These are phyloP conservation scores for Yamadazyma aaseri DNA, from an alignment of 1,139 yeast genomes.

Conservation along the genomic window DNA sequence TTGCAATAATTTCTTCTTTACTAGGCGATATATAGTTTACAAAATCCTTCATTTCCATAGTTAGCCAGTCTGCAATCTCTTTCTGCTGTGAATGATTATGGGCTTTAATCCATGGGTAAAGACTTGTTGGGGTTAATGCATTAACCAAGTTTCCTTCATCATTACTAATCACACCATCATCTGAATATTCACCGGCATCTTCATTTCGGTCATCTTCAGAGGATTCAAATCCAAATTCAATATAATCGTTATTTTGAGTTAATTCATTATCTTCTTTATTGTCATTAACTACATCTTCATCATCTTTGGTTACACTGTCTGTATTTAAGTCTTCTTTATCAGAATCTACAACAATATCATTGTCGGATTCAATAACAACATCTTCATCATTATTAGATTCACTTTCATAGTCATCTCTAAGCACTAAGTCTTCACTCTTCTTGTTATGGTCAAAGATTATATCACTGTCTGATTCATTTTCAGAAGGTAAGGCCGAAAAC, in stretches of 20 bases:
- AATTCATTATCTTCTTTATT: constrained; percentile 28
- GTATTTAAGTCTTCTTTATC: constrained; percentile 1
- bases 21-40: constrained; percentile 88
- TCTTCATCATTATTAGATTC: constrained; percentile 21
- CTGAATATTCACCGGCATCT: constrained; percentile 26
- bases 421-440: constrained; percentile 8
- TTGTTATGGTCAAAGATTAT: constrained; percentile 17
- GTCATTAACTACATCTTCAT: constrained; percentile 11
- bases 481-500: constrained; percentile 19
- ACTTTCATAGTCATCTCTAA: constrained; percentile 6
- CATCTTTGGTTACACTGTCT: background rate
- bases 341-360: constrained; percentile 19
- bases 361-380: constrained; percentile 39
- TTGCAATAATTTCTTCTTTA: constrained; percentile 62
- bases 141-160: constrained; percentile 31
- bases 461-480: constrained; percentile 20
- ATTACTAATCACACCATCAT: constrained; percentile 36
- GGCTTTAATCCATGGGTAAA: constrained; percentile 78
- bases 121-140: constrained; percentile 23
- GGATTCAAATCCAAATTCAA: constrained; percentile 56
- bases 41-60: constrained; percentile 84
- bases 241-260: constrained; percentile 51
- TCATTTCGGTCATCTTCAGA: constrained; percentile 40
- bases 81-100: constrained; percentile 72
- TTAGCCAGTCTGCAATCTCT: constrained; percentile 84